phyloP scores from a whole-genome alignment of 2,329 filamentous ascomycete genomes.

The Diatrype stigma region DNA sequence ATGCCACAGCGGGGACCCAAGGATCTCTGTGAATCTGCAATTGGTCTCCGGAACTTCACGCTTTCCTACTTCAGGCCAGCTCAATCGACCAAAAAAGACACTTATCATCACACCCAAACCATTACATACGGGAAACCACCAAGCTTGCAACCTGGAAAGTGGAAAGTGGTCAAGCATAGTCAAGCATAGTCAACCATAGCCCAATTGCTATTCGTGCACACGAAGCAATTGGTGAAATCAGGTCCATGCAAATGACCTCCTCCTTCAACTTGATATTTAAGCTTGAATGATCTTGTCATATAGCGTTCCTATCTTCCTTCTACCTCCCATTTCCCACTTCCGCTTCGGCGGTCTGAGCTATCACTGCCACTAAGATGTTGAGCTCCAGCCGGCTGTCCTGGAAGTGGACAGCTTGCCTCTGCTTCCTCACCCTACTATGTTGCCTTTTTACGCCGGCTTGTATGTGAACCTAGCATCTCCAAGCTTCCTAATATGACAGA shows the following conservation, averaged over 20 bases:
- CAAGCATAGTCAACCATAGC: not conserved
- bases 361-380: slow-evolving; percentile 39
- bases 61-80: too few relatives aligned
- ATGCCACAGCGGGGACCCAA: too few relatives aligned
- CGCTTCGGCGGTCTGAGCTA: not conserved
- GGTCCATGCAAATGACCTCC: not conserved
- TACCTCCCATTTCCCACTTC: slow-evolving; percentile 29
- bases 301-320: not conserved
- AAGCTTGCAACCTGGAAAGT: too few relatives aligned
- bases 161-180: too few relatives aligned
- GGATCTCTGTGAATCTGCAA: too few relatives aligned
- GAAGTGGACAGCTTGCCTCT: slow-evolving; percentile 62
- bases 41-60: too few relatives aligned
- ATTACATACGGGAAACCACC: too few relatives aligned
- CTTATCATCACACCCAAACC: too few relatives aligned
- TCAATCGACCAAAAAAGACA: too few relatives aligned
- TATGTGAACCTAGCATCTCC: slow-evolving; percentile 35
- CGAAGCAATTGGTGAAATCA: not conserved
- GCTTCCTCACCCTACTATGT: slow-evolving; percentile 54
- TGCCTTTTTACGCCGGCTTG: slow-evolving; percentile 61
- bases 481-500: not conserved
- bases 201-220: not conserved
- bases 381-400: slow-evolving; percentile 46
- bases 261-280: not conserved
- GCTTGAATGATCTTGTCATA: not conserved